Evolutionary conservation across 306 rosid species (phyloP).

Genomic region (Malus sylvestris): DNA sequence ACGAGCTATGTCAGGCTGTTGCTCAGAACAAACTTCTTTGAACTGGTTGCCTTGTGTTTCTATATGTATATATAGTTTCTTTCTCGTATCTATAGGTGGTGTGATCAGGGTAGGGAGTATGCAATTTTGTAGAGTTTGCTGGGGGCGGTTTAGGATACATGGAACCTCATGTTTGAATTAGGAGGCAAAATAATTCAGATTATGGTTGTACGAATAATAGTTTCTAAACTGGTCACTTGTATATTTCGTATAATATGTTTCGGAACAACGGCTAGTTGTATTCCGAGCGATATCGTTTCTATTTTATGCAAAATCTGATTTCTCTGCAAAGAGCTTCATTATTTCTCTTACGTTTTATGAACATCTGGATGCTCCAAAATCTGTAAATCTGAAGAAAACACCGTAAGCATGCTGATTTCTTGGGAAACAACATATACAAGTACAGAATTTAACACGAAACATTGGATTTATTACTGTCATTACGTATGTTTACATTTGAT

Average conservation of each 20-base stretch:
- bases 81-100: constrained; percentile 17
- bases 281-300: background rate
- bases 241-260: constrained; percentile 26
- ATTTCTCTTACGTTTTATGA: background rate
- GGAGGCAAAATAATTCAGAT: constrained; percentile 24
- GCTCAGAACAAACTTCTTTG: constrained; percentile 89
- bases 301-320: background rate
- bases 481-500: no score
- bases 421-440: no score
- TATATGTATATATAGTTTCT: constrained; percentile 41
- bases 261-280: constrained; percentile 16
- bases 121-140: constrained; percentile 57
- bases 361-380: background rate
- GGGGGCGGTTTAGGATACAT: constrained; percentile 44
- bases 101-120: constrained; percentile 33
- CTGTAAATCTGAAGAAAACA: no score
- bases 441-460: no score
- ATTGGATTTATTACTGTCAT: no score
- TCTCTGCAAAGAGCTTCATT: background rate
- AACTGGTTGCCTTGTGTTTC: constrained; percentile 18
- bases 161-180: constrained; percentile 40
- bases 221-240: constrained; percentile 34
- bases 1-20: constrained; percentile 91
- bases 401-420: no score
- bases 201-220: constrained; percentile 33